phyloP scores from a whole-genome alignment of 2,329 filamentous ascomycete species.

The Colletotrichum ledebouriae region DNA sequence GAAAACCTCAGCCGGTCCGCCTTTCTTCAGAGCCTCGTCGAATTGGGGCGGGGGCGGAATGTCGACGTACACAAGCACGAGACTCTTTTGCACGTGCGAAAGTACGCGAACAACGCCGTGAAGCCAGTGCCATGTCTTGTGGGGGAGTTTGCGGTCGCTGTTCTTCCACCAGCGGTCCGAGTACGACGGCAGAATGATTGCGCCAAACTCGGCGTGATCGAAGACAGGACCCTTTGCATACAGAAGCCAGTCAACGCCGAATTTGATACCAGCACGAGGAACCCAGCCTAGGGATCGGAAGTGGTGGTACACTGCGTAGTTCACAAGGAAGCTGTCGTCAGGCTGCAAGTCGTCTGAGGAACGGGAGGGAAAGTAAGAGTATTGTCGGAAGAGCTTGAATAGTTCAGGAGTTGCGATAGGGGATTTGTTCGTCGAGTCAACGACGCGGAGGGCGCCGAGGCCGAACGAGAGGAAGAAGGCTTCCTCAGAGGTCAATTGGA shows the following conservation, averaged over 20 bases:
- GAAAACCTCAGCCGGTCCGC: conserved; percentile 72
- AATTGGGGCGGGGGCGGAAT: conserved; percentile 77
- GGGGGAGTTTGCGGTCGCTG: conserved; percentile 62
- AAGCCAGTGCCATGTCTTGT: conserved; percentile 81
- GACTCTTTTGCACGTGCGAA: conserved; percentile 88
- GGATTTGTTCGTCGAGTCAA: conserved; percentile 60
- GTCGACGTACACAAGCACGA: conserved; percentile 93
- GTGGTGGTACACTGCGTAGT: conserved; percentile 94
- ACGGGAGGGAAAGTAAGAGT: conserved; percentile 77
- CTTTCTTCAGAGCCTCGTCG: conserved; percentile 59
- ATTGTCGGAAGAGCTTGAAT: conserved; percentile 75
- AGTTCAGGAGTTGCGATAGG: conserved; percentile 68
- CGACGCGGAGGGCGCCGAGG: conserved; percentile 79
- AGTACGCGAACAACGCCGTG: conserved; percentile 92
- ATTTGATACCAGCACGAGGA: conserved; percentile 91
- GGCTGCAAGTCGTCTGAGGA: conserved; percentile 65
- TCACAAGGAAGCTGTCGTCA: conserved; percentile 87
- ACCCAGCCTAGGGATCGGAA: conserved; percentile 97
- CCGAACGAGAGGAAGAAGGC: conserved; percentile 90
- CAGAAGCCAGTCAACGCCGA: conserved; percentile 93
- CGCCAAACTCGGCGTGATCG: conserved; percentile 92
- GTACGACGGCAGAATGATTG: conserved; percentile 88
- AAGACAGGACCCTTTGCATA: conserved; percentile 96
- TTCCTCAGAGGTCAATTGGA: conserved; percentile 93
- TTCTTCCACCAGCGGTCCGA: conserved; percentile 79